These are phyloP conservation scores for Craspedostauros australis DNA, from an alignment of 108 stramenopile genomes.

Conservation along the genomic window DNA sequence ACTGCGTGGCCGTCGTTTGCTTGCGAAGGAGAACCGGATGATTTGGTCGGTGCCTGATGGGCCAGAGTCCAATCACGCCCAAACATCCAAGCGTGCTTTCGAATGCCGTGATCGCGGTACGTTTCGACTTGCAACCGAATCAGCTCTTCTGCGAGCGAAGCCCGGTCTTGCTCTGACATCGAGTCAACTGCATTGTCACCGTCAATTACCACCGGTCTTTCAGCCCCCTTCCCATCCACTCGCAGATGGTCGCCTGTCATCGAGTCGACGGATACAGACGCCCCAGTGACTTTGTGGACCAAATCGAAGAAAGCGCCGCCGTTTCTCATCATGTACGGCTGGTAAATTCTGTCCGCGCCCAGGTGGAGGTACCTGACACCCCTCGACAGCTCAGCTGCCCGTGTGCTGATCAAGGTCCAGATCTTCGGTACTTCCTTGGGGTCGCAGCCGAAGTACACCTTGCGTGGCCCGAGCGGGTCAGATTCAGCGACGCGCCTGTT, in stretches of 20 bases:
- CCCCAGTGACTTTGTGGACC: constrained; percentile 45
- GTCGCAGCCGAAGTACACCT: constrained; percentile 69
- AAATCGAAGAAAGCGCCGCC: constrained; percentile 63
- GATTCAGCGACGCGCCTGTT: constrained; percentile 46
- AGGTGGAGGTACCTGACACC: constrained; percentile 72
- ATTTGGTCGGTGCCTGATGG: constrained; percentile 6
- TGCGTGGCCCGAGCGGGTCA: constrained; percentile 40
- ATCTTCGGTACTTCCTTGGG: constrained; percentile 44
- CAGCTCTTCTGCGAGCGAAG: constrained; percentile 61
- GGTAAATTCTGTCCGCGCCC: constrained; percentile 64
- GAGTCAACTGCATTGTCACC: constrained; percentile 5
- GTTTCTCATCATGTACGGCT: constrained; percentile 44
- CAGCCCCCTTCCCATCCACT: constrained; percentile 44
- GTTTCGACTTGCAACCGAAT: constrained; percentile 73
- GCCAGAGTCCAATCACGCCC: constrained; percentile 77
- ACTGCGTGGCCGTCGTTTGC: too few relatives aligned
- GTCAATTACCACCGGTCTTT: not conserved
- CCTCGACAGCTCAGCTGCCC: constrained; percentile 50
- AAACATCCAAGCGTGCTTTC: constrained; percentile 73
- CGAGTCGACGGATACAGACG: constrained; percentile 52
- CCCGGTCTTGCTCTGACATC: constrained; percentile 35
- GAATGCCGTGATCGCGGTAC: constrained; percentile 64
- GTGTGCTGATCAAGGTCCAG: constrained; percentile 44
- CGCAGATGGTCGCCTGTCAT: constrained; percentile 70
- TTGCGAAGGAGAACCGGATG: not conserved